phyloP scores from a whole-genome alignment of 331 rosid genomes.

The Pyrus hybrid region DNA sequence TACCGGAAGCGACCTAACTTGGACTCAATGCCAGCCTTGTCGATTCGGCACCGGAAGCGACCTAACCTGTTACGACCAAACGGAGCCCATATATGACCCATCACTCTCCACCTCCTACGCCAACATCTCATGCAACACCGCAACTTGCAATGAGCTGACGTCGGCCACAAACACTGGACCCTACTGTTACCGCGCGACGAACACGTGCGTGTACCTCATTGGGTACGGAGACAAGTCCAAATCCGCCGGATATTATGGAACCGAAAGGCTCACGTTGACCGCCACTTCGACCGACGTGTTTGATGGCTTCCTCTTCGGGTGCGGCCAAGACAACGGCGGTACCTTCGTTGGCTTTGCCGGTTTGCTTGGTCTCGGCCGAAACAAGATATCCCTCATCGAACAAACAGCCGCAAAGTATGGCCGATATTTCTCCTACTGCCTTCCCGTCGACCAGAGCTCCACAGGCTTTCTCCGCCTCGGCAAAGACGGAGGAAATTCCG shows the following conservation, averaged over 20 bases:
- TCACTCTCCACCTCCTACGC: conserved; percentile 33
- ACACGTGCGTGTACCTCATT: conserved; percentile 44
- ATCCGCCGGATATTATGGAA: conserved; percentile 47
- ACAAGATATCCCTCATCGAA: conserved; percentile 53
- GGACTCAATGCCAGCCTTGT: conserved; percentile 86
- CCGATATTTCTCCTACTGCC: conserved; percentile 66
- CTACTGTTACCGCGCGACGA: background rate
- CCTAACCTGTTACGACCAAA: conserved; percentile 47
- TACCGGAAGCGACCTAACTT: conserved; percentile 55
- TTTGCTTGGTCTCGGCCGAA: conserved; percentile 68
- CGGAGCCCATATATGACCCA: conserved; percentile 44
- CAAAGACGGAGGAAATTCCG: background rate
- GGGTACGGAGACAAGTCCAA: conserved; percentile 53
- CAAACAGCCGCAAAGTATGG: conserved; percentile 52
- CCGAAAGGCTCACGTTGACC: conserved; percentile 39
- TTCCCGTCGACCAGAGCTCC: conserved; percentile 37
- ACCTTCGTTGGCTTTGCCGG: conserved; percentile 48
- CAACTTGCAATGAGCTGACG: conserved; percentile 7
- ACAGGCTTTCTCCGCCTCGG: conserved; percentile 52
- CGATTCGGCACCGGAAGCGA: conserved; percentile 51
- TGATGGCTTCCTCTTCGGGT: conserved; percentile 44
- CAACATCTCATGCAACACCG: conserved; percentile 33
- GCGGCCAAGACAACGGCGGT: conserved; percentile 58
- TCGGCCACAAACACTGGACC: background rate
- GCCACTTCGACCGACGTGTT: conserved; percentile 13